A percentile compares a stretch with the other conserved stretches of the same genome.
phyloP scores from a whole-genome alignment of 2,329 filamentous ascomycete species.

The Nemania sp. region DNA sequence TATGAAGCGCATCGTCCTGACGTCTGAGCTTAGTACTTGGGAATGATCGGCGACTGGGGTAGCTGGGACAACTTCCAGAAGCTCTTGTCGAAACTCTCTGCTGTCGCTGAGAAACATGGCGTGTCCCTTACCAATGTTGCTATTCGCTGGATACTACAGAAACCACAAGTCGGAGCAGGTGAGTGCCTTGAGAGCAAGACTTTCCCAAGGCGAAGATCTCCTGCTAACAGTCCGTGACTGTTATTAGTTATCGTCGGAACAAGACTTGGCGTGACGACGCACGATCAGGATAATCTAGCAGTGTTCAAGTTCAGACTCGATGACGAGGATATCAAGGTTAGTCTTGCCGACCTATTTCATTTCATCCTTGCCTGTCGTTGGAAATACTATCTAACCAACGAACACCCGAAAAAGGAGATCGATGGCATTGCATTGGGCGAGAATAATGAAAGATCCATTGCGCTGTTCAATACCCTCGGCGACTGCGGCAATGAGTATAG shows the following conservation, averaged over 20 bases:
- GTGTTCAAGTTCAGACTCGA: slow-evolving; percentile 35
- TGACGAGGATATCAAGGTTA: slow-evolving; percentile 29
- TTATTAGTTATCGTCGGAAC: slow-evolving; percentile 40
- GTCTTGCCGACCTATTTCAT: neutral
- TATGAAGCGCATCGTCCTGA: neutral
- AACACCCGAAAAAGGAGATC: slow-evolving; percentile 24
- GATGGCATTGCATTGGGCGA: slow-evolving; percentile 30
- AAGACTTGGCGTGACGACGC: slow-evolving; percentile 36
- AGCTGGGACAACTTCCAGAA: slow-evolving; percentile 39
- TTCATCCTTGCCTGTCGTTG: too few species aligned
- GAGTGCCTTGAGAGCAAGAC: neutral
- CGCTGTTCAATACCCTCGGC: slow-evolving; percentile 34
- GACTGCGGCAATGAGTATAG: slow-evolving; percentile 43
- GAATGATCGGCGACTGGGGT: slow-evolving; percentile 39
- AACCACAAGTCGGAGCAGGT: slow-evolving; percentile 38
- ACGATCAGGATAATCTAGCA: slow-evolving; percentile 35
- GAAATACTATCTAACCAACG: neutral
- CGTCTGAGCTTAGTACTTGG: slow-evolving; percentile 33
- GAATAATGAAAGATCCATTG: slow-evolving; percentile 19
- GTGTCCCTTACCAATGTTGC: slow-evolving; percentile 40
- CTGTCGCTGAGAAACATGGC: slow-evolving; percentile 32
- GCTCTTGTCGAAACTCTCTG: slow-evolving; percentile 33
- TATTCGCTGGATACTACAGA: slow-evolving; percentile 41
- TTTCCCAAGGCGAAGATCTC: too few species aligned
- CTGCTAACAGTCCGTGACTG: neutral